phyloP scores from a whole-genome alignment of 2,329 filamentous ascomycete genomes.

The Teratosphaeria zuluensis region DNA sequence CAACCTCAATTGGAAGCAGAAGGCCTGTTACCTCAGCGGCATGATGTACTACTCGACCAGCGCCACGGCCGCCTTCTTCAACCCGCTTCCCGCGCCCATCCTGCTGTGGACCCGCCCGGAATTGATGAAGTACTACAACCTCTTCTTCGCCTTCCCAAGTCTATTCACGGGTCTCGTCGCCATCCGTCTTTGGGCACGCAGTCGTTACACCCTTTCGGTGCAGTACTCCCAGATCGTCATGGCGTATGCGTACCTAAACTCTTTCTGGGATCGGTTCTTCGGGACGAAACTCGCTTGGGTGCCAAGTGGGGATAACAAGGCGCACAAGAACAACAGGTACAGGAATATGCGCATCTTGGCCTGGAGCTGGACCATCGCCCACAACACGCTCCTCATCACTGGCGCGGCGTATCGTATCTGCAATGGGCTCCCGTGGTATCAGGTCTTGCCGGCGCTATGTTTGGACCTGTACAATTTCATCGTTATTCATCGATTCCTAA shows the following conservation, averaged over 20 bases:
- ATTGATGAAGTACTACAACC: background rate
- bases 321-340: background rate
- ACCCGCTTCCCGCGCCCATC: background rate
- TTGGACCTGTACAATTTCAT: background rate
- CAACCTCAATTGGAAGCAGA: background rate
- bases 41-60: background rate
- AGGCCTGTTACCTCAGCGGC: background rate
- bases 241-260: background rate
- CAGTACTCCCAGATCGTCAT: background rate
- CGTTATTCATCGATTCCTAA: background rate
- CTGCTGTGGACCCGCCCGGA: background rate
- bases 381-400: background rate
- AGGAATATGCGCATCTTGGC: background rate
- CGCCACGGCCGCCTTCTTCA: background rate
- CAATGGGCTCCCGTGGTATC: background rate
- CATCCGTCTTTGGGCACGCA: background rate
- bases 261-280: background rate
- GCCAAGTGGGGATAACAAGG: background rate
- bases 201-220: background rate
- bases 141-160: background rate
- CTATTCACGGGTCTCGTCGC: background rate
- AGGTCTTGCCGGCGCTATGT: background rate
- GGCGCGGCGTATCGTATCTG: background rate
- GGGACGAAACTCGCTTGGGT: background rate
- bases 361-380: background rate